Evolutionary conservation across 2,329 filamentous ascomycete genomes (phyloP).

Genomic region (Stagonosporopsis cucurbitacearum): DNA sequence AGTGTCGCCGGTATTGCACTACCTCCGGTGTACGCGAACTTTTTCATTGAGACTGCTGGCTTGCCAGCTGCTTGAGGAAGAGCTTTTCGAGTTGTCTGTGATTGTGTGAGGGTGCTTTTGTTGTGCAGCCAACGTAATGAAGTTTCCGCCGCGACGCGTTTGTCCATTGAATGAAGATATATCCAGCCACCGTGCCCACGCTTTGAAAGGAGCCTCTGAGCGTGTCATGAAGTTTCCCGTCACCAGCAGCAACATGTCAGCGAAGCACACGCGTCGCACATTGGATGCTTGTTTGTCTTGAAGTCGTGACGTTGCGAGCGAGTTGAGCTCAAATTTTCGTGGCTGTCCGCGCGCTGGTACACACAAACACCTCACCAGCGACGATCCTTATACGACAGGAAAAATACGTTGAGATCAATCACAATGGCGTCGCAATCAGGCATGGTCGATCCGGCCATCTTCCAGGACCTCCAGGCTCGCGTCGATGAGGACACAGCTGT

Average conservation of each 20-base stretch:
- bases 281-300: neutral
- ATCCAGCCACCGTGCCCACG: neutral
- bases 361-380: conserved; percentile 16
- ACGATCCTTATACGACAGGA: neutral
- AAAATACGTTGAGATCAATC: conserved; percentile 1
- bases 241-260: neutral
- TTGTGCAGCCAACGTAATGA: no score
- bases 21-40: conserved; percentile 27
- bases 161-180: neutral
- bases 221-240: neutral
- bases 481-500: conserved; percentile 87
- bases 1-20: conserved; percentile 35
- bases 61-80: neutral
- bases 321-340: conserved; percentile 19
- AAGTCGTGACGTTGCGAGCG: conserved; percentile 19
- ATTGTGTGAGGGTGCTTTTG: no score
- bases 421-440: conserved; percentile 46
- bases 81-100: neutral
- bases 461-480: conserved; percentile 83
- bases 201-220: neutral
- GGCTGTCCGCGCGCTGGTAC: conserved; percentile 6
- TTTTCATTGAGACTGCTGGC: conserved; percentile 62
- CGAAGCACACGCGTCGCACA: neutral
- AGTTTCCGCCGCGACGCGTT: neutral
- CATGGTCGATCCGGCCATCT: conserved; percentile 82